Evolutionary conservation across 495 filamentous ascomycete species (phyloP).

Genomic region (Saxophila tyrrhenica): DNA sequence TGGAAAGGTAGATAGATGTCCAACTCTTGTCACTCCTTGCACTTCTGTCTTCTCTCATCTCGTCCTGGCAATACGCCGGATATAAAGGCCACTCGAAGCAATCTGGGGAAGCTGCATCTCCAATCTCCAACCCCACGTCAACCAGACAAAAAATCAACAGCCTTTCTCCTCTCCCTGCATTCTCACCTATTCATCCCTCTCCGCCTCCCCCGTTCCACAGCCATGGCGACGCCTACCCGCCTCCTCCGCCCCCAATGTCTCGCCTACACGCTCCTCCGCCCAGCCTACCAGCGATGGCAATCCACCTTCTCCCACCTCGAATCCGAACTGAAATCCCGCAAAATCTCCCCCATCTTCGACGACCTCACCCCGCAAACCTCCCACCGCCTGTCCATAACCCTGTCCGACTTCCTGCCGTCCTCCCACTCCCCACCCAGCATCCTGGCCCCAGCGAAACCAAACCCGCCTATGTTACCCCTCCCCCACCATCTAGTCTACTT

Average conservation of each 20-base stretch:
- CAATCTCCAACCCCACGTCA: neutral
- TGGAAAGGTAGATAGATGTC: slow-evolving; percentile 14
- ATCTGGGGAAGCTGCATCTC: neutral
- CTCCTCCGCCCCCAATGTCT: slow-evolving; percentile 1
- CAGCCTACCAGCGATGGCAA: neutral
- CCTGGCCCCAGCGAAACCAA: slow-evolving; percentile 26
- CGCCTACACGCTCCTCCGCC: neutral
- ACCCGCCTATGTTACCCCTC: slow-evolving; percentile 18
- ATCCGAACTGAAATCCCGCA: slow-evolving; percentile 30
- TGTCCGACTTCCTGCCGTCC: slow-evolving; percentile 46
- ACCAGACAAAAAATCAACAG: neutral
- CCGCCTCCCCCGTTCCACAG: neutral
- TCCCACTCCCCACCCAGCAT: slow-evolving; percentile 2
- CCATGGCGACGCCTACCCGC: neutral
- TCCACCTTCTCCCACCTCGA: slow-evolving; percentile 20
- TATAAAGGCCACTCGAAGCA: too few species aligned
- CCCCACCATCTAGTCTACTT: slow-evolving; percentile 34
- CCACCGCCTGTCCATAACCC: slow-evolving; percentile 51
- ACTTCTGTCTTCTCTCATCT: too few species aligned
- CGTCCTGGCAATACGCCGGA: too few species aligned
- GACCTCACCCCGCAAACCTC: slow-evolving; percentile 53
- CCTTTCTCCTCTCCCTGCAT: neutral
- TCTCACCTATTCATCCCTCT: neutral
- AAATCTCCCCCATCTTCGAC: slow-evolving; percentile 48
- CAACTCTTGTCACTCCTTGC: slow-evolving; percentile 17